Base-by-base conservation (phyloP, 768 basidiomycete genomes). In the Austroboletus eburneus region DNA sequence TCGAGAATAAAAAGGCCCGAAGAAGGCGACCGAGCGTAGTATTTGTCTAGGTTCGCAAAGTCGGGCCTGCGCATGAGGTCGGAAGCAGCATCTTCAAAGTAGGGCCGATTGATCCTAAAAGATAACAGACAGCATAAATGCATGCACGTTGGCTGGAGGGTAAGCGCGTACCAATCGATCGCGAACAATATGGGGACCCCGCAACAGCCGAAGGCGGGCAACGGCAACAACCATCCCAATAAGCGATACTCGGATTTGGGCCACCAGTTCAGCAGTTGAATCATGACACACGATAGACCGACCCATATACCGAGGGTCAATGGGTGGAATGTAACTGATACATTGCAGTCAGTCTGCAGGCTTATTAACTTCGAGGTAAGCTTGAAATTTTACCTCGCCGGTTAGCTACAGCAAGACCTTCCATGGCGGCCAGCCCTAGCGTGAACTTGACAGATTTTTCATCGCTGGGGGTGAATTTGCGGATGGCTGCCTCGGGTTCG, bases 1-100 rank as follows among this genome's bases (percentile, higher is more conserved):
- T 88, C 80, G 25, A 89, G 70, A 30, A 90, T 70, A 72, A 81
- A 89, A 59, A 88, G 70, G 2, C 83, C 85, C 2, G 86, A 87
- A 1, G 78, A 75, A 2, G 80, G 72, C 3, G 78, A 76, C 22
- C 74, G 72, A 30, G 73, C 65, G 62, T 91, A 91, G 61, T 85
- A 77, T 10, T 57, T 57, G 25, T 61, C 45, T 34, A 84, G 67
- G 54, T 84, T 64, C 17, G 60, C 56, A 38, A 87, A 69, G 63
- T 91, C 88, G 6, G 68, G 66, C 10, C 72, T 67, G 41, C 69
- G 77, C 49, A 90, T 75, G 16, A 75, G 68, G 25, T 74, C 67
- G 27, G 79, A 70, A 2, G 75, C 70, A 16, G 62, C 66, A 9
- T 75, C 65, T 56, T 91, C 87, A 52, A 88, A 84, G 42, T 69